Evolutionary conservation across 768 basidiomycete species (phyloP), one percentile per base, ranked within the genome.

Genomic region (Podaxis sp.): DNA sequence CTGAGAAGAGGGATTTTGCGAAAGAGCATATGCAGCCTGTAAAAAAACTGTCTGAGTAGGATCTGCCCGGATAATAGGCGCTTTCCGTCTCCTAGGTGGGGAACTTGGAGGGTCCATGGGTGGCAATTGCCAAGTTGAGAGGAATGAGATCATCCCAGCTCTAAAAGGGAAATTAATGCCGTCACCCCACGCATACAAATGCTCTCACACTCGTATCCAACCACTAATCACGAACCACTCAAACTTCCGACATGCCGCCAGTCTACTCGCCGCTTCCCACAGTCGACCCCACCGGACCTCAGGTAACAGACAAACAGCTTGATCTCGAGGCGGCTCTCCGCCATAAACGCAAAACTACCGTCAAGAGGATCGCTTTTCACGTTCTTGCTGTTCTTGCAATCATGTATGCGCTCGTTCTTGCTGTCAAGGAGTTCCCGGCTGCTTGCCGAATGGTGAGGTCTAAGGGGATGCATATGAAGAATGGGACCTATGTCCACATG

Each of bases 21-120:
- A 72, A 7, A 64, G 36, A 7, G 65, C 62, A 53, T 67, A 76
- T 2, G 69, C 72, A 22, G 65, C 65, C 59, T 67, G 70, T 52
- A 77, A 73, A 15, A 73, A 57, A 4, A 59, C 49, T 3, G 67
- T 62, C 56, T 77, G 76, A 2, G 65, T 62, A 27, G 61, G 49
- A 37, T 51, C 72, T 15, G 75, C 73, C 15, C 71, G 71, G 37
- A 69, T 64, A 29, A 69, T 64, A 15, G 53, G 41, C 5, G 43
- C 40, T 54, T 64, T 72, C n/a, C 13, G 53, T 27, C 55, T 55
- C 24, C 27, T 8, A 13, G 38, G 36, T 7, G 6, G 25, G 37
- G 47, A 11, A 7, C 24, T 41, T 33, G 33, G 55, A 15, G 25
- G 15, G 43, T 19, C 38, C 61, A 62, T 62, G 46, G 17, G 24